Percentiles rank a stretch among this genome's conserved stretches.
Evolutionary conservation across 2,329 filamentous ascomycete genomes (phyloP).

Genomic region (Cladosporium sp.): DNA sequence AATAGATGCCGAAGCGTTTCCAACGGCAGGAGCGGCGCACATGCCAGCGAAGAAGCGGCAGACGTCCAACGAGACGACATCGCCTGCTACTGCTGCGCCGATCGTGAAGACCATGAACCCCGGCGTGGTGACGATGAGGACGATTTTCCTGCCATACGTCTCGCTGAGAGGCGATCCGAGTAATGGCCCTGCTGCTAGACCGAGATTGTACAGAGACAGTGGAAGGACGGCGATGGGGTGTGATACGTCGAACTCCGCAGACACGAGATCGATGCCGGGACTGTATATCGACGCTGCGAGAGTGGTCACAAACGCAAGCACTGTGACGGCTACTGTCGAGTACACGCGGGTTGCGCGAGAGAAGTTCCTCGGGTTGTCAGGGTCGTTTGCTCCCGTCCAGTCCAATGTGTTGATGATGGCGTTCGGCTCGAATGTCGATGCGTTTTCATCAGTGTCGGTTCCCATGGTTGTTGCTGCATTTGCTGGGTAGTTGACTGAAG

Average conservation of each 20-base stretch:
- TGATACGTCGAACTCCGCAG: constrained; percentile 23
- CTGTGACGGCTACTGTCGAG: constrained; percentile 25
- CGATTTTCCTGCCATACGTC: constrained; percentile 32
- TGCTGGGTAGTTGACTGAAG: too few relatives aligned
- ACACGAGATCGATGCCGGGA: constrained; percentile 23
- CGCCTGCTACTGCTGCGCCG: constrained; percentile 27
- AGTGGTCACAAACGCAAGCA: constrained; percentile 29
- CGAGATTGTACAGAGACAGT: constrained; percentile 35
- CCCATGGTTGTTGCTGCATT: neutral
- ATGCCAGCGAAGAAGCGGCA: constrained; percentile 47
- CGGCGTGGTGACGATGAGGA: constrained; percentile 34
- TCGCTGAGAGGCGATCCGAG: constrained; percentile 36
- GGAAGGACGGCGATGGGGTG: constrained; percentile 32
- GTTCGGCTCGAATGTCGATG: neutral
- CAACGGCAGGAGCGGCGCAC: constrained; percentile 33
- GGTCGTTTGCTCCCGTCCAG: constrained; percentile 26
- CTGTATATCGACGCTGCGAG: constrained; percentile 31
- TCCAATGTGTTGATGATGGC: constrained; percentile 15
- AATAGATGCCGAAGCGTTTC: constrained; percentile 28
- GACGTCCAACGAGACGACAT: constrained; percentile 21
- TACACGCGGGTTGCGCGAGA: constrained; percentile 19
- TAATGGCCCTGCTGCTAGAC: constrained; percentile 35
- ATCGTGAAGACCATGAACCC: constrained; percentile 34
- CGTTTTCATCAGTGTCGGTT: neutral
- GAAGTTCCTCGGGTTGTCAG: constrained; percentile 31